Conservation (phyloP, 805 yeast species). For the Kazachstania martiniae region DNA sequence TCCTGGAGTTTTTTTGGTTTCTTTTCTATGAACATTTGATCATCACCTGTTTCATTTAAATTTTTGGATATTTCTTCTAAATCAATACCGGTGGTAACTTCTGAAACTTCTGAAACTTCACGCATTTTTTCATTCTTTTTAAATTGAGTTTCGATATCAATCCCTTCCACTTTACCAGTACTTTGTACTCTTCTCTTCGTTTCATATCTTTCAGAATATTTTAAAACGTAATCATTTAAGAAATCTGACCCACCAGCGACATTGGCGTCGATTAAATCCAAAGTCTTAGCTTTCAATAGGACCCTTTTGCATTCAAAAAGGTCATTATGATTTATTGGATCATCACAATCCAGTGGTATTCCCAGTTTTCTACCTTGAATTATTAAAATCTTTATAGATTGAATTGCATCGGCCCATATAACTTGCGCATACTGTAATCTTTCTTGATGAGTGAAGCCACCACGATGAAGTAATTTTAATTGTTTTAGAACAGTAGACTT, state of each 20-base stretch:
- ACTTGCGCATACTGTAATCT: conserved; percentile 71
- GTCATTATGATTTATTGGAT: conserved; percentile 31
- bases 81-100: conserved; percentile 6
- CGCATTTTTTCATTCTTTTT: background rate
- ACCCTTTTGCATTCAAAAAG: conserved; percentile 39
- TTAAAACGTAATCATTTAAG: conserved; percentile 51
- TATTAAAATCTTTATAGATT: conserved; percentile 68
- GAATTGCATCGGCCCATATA: conserved; percentile 87
- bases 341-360: conserved; percentile 57
- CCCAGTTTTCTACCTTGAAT: conserved; percentile 62
- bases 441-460: conserved; percentile 75
- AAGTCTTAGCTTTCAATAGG: conserved; percentile 45
- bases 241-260: conserved; percentile 57
- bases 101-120: background rate
- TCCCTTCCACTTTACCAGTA: conserved; percentile 39
- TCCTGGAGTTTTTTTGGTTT: conserved; percentile 1
- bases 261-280: conserved; percentile 52
- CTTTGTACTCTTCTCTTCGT: conserved; percentile 40
- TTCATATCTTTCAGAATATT: conserved; percentile 47
- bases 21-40: conserved; percentile 16
- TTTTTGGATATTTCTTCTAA: conserved; percentile 17
- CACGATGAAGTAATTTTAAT: conserved; percentile 72
- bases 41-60: conserved; percentile 17
- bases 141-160: conserved; percentile 18
- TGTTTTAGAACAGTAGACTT: conserved; percentile 89